Percentiles rank a stretch among this genome's conserved stretches.
phyloP scores from a whole-genome alignment of 2,329 filamentous ascomycete species.

The Reticulascus tulasneorum region DNA sequence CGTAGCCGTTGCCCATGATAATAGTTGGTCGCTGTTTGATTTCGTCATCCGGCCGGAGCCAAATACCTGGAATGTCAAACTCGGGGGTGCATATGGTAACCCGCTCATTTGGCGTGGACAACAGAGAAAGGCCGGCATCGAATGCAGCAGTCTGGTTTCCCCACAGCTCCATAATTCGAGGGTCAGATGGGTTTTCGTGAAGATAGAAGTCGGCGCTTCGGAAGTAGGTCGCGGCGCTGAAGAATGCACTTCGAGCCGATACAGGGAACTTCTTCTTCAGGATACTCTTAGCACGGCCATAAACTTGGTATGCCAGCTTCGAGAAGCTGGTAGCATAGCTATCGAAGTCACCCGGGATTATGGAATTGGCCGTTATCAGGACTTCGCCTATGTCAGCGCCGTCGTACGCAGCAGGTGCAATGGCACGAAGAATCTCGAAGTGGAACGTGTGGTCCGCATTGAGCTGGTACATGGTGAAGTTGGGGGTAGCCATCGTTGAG shows the following conservation, averaged over 20 bases:
- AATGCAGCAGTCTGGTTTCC: slow-evolving; percentile 29
- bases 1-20: slow-evolving; percentile 38
- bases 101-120: slow-evolving; percentile 31
- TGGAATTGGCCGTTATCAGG: slow-evolving; percentile 22
- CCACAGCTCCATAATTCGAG: slow-evolving; percentile 35
- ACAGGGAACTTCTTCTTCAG: slow-evolving; percentile 18
- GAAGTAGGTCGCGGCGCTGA: slow-evolving; percentile 38
- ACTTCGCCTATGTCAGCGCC: slow-evolving; percentile 29
- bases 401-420: slow-evolving; percentile 15
- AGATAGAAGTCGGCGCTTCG: slow-evolving; percentile 38
- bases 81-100: slow-evolving; percentile 25
- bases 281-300: slow-evolving; percentile 16
- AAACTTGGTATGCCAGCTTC: slow-evolving; percentile 17
- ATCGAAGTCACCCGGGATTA: slow-evolving; percentile 18
- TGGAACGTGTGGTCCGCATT: slow-evolving; percentile 18
- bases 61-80: slow-evolving; percentile 33
- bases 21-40: slow-evolving; percentile 31
- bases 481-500: too few species aligned
- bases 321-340: slow-evolving; percentile 20
- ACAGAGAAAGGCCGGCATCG: slow-evolving; percentile 29
- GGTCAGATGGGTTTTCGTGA: slow-evolving; percentile 34
- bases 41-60: slow-evolving; percentile 18
- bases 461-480: slow-evolving; percentile 15
- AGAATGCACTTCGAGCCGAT: slow-evolving; percentile 22
- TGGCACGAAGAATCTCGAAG: slow-evolving; percentile 20